phyloP scores from a whole-genome alignment of 148 eudicot genomes.

The Drosera capensis region DNA sequence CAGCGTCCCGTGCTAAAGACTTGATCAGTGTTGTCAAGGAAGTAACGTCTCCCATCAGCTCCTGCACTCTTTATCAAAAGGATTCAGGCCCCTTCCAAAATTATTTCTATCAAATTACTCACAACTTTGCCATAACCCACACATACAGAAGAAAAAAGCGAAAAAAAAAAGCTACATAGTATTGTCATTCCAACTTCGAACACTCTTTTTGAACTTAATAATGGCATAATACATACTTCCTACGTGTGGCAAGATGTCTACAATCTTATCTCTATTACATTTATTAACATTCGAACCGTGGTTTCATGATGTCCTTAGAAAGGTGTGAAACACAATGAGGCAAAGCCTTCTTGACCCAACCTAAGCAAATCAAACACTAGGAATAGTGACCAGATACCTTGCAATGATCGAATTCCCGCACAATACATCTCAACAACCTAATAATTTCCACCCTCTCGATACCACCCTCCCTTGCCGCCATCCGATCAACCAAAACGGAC shows the following conservation, averaged over 20 bases:
- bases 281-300: too few relatives aligned
- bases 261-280: too few relatives aligned
- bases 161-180: too few relatives aligned
- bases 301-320: too few relatives aligned
- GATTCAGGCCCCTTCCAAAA: slow-evolving; percentile 3
- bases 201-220: too few relatives aligned
- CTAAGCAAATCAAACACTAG: background rate
- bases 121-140: too few relatives aligned
- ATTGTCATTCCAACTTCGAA: too few relatives aligned
- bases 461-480: slow-evolving; percentile 37
- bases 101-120: background rate
- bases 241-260: too few relatives aligned
- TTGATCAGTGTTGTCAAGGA: slow-evolving; percentile 49
- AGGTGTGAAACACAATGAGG: too few relatives aligned
- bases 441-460: slow-evolving; percentile 41
- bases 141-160: too few relatives aligned
- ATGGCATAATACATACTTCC: too few relatives aligned
- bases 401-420: slow-evolving; percentile 20
- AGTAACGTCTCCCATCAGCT: slow-evolving; percentile 49
- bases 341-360: background rate
- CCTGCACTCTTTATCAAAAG: slow-evolving; percentile 33
- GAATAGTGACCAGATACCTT: slow-evolving; percentile 27
- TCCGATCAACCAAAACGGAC: slow-evolving; percentile 42
- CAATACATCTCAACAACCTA: slow-evolving; percentile 38
- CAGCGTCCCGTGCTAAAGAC: slow-evolving; percentile 50